phyloP scores from a whole-genome alignment of 2,329 filamentous ascomycete species.

The Exophiala sp. region DNA sequence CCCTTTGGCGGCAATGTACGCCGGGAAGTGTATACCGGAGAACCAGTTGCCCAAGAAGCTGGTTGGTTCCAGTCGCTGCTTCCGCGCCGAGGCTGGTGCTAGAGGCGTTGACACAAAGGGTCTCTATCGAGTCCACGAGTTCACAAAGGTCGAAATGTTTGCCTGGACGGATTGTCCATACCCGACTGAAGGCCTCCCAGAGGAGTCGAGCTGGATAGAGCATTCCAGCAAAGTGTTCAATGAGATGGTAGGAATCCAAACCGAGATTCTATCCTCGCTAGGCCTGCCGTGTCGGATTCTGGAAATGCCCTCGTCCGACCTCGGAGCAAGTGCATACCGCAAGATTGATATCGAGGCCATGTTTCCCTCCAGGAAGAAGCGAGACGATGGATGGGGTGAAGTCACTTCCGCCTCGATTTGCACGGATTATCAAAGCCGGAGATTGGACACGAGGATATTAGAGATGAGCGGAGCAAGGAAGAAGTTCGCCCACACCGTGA shows the following conservation, averaged over 20 bases:
- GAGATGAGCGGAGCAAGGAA: slow-evolving; percentile 47
- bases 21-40: slow-evolving; percentile 61
- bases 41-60: slow-evolving; percentile 66
- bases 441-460: slow-evolving; percentile 69
- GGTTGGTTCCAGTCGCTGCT: slow-evolving; percentile 85
- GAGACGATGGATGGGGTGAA: slow-evolving; percentile 79
- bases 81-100: slow-evolving; percentile 88
- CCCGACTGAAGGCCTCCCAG: slow-evolving; percentile 17
- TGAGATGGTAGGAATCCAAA: slow-evolving; percentile 82
- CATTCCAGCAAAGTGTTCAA: slow-evolving; percentile 56
- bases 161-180: slow-evolving; percentile 69
- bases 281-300: slow-evolving; percentile 80
- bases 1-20: slow-evolving; percentile 84
- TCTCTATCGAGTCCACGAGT: slow-evolving; percentile 94
- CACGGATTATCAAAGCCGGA: slow-evolving; percentile 85
- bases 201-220: slow-evolving; percentile 19
- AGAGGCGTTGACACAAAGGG: slow-evolving; percentile 88
- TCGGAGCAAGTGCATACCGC: slow-evolving; percentile 78
- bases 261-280: slow-evolving; percentile 69
- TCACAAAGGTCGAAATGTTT: slow-evolving; percentile 97
- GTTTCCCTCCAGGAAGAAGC: slow-evolving; percentile 68
- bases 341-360: slow-evolving; percentile 93
- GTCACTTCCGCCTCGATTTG: slow-evolving; percentile 86
- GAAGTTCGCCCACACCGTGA: slow-evolving; percentile 80
- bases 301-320: slow-evolving; percentile 83